Evolutionary conservation across 192 early-diverging fungal genomes (phyloP), one percentile per base, ranked within the genome.

Genomic region (Entomortierella lignicola): DNA sequence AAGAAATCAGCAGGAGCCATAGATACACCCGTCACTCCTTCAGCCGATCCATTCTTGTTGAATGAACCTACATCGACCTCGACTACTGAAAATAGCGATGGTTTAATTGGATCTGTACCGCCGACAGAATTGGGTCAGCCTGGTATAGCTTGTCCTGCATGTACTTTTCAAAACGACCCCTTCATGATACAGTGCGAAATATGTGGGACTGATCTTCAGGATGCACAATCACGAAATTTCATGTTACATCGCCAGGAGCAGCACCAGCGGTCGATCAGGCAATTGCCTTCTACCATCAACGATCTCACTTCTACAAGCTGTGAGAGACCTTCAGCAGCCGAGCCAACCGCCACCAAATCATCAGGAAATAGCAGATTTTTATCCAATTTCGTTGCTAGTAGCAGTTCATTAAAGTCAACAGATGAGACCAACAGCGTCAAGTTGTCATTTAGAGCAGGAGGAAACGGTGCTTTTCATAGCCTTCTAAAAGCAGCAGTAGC

Each of bases 81-180:
- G 2, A 48, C n/a, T 54, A 29, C 13, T 34, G 17, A 41, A 37
- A 34, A 34, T 48, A 66, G 41, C 5, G n/a, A n/a, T n/a, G n/a
- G n/a, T n/a, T n/a, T n/a, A 37, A 12, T 31, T 5, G 20, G 21
- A 20, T 21, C 0, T 30, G 23, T 51, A 51, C 11, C 31, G n/a
- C 32, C 30, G 8, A 31, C 47, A 26, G 34, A 27, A 29, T 31
- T 20, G 23, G 56, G 53, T 23, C 59, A 59, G 47, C 34, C 61
- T 18, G 72, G 71, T 10, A 86, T 82, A 42, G 66, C 83, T 10
- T 98, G 96, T 69, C 86, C 89, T 8, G 77, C 81, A 1, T 98
- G 96, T 69, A 98, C 96, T 21, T 98, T 97, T 70, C 82, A 93
- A 47, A 98, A 98, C 73, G 93, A 96, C 74, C 79, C 87, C 2